phyloP scores from a whole-genome alignment of 306 rosid genomes.

The Ochetophila trinervis region DNA sequence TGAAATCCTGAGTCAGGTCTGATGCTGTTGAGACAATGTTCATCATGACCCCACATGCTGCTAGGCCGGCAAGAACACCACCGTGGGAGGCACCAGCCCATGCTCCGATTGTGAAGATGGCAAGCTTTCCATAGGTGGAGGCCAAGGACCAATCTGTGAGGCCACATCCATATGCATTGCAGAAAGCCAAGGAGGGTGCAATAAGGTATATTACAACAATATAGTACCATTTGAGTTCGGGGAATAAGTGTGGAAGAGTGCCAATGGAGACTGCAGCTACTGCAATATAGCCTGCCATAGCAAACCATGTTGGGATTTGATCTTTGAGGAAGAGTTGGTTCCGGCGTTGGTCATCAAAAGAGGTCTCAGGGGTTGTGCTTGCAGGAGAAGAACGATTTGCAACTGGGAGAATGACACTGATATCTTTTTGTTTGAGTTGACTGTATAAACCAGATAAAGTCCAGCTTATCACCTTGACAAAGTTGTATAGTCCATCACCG shows the following conservation, averaged over 20 bases:
- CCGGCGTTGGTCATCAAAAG: conserved; percentile 42
- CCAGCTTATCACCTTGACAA: conserved; percentile 33
- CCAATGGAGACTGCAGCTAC: conserved; percentile 42
- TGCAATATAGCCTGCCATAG: conserved; percentile 36
- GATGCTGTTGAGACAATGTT: conserved; percentile 51
- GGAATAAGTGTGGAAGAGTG: conserved; percentile 40
- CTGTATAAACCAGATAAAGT: conserved; percentile 27
- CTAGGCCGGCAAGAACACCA: conserved; percentile 44
- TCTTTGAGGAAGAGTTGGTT: conserved; percentile 37
- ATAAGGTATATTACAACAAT: conserved; percentile 38
- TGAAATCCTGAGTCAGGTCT: conserved; percentile 47
- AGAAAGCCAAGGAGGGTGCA: conserved; percentile 47
- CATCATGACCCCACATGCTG: conserved; percentile 57
- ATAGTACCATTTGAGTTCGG: conserved; percentile 45
- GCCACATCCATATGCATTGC: conserved; percentile 51
- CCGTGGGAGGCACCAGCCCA: conserved; percentile 47
- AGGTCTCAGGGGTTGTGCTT: conserved; percentile 18
- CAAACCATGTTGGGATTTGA: conserved; percentile 44
- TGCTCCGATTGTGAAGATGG: conserved; percentile 46
- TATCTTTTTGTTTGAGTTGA: conserved; percentile 33
- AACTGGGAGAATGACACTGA: conserved; percentile 8
- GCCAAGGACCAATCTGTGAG: conserved; percentile 55
- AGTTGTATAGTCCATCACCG: conserved; percentile 50
- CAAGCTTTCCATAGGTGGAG: conserved; percentile 49
- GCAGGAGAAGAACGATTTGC: conserved; percentile 14